Conservation (phyloP, 306 rosid species). For the Castanopsis chinensis region DNA sequence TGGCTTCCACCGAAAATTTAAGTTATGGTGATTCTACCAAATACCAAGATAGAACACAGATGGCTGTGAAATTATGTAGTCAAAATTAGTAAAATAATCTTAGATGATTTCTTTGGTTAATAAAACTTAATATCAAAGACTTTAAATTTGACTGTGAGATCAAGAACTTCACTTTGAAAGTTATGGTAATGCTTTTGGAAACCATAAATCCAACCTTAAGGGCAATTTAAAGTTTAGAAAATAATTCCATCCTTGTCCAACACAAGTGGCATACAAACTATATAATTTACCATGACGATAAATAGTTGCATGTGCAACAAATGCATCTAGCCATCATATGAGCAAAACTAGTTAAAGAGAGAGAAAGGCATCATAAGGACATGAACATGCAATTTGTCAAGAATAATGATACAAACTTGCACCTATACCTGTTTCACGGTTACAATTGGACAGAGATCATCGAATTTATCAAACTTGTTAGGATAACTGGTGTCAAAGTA, state of each 20-base stretch:
- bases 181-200: background rate
- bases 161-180: background rate
- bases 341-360: conserved; percentile 6
- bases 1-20: background rate
- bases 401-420: background rate
- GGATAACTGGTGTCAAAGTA: conserved; percentile 75
- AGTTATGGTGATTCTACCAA: background rate
- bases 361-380: background rate
- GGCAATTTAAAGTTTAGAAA: background rate
- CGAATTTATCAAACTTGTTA: conserved; percentile 78
- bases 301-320: background rate
- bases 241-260: background rate
- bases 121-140: background rate
- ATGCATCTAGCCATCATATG: background rate
- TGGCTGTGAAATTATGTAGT: too few species aligned
- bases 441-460: conserved; percentile 78
- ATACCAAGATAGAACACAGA: too few species aligned
- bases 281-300: background rate
- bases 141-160: background rate
- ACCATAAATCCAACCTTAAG: background rate
- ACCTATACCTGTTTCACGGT: conserved; percentile 68
- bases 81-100: background rate
- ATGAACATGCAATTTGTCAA: background rate
- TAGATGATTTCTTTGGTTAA: background rate
- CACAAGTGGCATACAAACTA: background rate